Evolutionary conservation across 306 rosid species (phyloP), one percentile per base, ranked within the genome.

Genomic region (Cicer yamashitae): DNA sequence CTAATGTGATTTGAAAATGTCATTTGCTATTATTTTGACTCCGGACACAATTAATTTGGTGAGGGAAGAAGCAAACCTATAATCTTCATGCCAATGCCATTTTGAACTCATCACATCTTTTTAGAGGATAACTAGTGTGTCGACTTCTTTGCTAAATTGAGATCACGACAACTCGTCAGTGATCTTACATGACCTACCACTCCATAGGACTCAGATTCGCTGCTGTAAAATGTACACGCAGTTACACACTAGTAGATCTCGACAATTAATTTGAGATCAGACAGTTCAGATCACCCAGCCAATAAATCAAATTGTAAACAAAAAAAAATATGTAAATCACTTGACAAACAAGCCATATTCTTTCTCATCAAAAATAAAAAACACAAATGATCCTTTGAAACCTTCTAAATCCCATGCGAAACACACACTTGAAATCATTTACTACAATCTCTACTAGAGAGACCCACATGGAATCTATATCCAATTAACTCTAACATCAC

Each of bases 381-480:
- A 79, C 82, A 84, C 82, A 79, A 25, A 25, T 60, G 65, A 77
- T 63, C 81, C 71, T 79, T 50, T 67, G 75, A 75, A 74, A 82
- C 72, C 83, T 22, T 62, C 52, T 67, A 83, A 80, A 87, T 75
- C 82, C 66, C 68, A 46, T 77, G 88, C 14, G 73, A 70, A 46
- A 30, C 62, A 15, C 54, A 75, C 82, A 60, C 88, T 50, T 59
- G 70, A 72, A 82, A 68, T 82, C 76, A 77, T 60, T 47, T 44
- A 57, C 68, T 60, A 75, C 67, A 84, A 88, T 76, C 77, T 30
- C 81, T 73, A 77, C 90, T 74, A 84, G 81, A 61, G 70, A 71
- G 76, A 71, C 51, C 83, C 84, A 82, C 78, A 86, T 67, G 83
- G 64, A 84, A 85, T 79, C 90, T 82, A 86, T 80, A 69, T 82